A percentile compares a stretch with the other conserved stretches of the same genome.
Conservation (phyloP, 2,329 filamentous ascomycete species). For the Sporothrix pseudoabietina region DNA sequence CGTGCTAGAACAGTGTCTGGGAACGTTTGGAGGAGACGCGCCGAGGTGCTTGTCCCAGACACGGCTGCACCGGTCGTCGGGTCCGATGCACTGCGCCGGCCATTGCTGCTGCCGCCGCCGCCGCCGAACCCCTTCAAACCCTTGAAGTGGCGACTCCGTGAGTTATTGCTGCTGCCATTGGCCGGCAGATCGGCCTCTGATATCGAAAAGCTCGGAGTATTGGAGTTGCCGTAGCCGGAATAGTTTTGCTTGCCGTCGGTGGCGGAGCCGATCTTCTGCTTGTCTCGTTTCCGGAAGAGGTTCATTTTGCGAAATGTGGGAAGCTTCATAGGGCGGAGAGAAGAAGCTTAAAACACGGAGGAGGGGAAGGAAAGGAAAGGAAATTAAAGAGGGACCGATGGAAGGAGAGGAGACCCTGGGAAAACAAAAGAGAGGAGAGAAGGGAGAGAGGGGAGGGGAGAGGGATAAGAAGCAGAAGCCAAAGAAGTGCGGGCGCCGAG, state of each 20-base stretch:
- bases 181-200: not conserved
- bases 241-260: slow-evolving; percentile 33
- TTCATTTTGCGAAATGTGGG: slow-evolving; percentile 38
- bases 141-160: slow-evolving; percentile 26
- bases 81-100: slow-evolving; percentile 8
- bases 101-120: slow-evolving; percentile 20
- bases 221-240: slow-evolving; percentile 36
- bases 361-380: not conserved
- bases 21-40: slow-evolving; percentile 55
- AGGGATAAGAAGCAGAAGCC: not conserved
- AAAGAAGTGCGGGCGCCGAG: not conserved
- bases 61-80: not conserved
- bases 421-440: not conserved
- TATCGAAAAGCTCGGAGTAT: slow-evolving; percentile 22
- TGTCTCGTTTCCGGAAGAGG: slow-evolving; percentile 43
- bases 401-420: not conserved
- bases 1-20: slow-evolving; percentile 69
- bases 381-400: not conserved
- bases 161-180: slow-evolving; percentile 4
- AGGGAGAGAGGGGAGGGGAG: not conserved
- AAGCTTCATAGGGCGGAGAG: slow-evolving; percentile 25
- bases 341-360: not conserved
- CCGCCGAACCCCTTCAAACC: slow-evolving; percentile 27
- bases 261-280: slow-evolving; percentile 38
- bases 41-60: slow-evolving; percentile 45